phyloP scores from a whole-genome alignment of 345 rosid genomes.

The Carallia brachiata region DNA sequence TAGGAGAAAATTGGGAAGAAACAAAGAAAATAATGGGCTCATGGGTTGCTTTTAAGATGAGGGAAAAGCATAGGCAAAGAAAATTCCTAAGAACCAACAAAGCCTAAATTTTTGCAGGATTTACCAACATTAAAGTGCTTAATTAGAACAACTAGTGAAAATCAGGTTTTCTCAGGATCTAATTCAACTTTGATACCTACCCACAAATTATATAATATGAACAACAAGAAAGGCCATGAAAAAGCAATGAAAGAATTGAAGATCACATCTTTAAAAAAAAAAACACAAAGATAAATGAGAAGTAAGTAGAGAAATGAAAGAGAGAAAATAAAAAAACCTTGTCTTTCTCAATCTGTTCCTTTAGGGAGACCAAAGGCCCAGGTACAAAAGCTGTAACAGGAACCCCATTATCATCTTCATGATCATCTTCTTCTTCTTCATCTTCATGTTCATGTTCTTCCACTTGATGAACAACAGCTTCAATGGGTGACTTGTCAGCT shows the following conservation, averaged over 20 bases:
- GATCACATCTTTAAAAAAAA: not conserved
- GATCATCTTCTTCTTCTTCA: conserved; percentile 26
- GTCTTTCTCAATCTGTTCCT: conserved; percentile 60
- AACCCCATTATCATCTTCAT: conserved; percentile 9
- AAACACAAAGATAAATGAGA: not conserved
- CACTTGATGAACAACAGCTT: conserved; percentile 6
- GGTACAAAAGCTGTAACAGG: conserved; percentile 42
- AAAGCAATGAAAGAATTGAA: not conserved
- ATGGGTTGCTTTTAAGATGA: not conserved
- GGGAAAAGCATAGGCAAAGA: not conserved
- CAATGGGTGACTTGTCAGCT: conserved; percentile 8
- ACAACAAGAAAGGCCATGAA: not conserved
- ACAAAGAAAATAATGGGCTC: not conserved
- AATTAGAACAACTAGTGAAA: not conserved
- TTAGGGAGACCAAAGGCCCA: conserved; percentile 52
- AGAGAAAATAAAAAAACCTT: conserved; percentile 37
- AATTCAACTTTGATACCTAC: not conserved
- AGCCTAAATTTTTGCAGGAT: not conserved
- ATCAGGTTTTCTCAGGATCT: not conserved
- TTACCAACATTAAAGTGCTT: not conserved
- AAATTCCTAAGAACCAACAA: not conserved
- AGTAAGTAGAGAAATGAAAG: not conserved
- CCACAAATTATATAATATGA: no score
- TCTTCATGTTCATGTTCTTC: conserved; percentile 26
- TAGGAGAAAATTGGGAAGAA: not conserved